Base-by-base conservation (phyloP, 2,329 filamentous ascomycete genomes). In the Xylariaceae sp. region DNA sequence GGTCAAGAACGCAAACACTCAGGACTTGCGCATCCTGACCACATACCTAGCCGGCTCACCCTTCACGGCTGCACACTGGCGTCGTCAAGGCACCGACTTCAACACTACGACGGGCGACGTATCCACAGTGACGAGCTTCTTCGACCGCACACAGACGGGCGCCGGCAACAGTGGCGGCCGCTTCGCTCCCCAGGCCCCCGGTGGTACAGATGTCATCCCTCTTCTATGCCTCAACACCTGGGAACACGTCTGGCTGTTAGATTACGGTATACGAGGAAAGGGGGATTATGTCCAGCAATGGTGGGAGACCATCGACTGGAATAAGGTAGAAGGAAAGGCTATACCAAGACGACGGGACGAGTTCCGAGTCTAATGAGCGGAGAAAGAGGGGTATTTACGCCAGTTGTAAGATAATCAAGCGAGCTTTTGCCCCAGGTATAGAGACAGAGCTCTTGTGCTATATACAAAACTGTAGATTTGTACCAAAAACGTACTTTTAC, bases 31-130 rank as follows among this genome's bases (percentile, higher is more conserved):
- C 69, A 84, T 99, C 70, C 82, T 99, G 56, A 83, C 87, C 67
- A 99, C 95, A 55, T 99, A 98, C 80, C 86, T 93, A 59, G 93
- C 94, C 56, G 95, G 95, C 56, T 91, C 90, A 6, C 95, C 95
- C 4, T 95, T 94, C 75, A 85, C 90, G 3, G 87, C 86, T 61
- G 94, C 93, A 29, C 91, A 96, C 78, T 91, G 88, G 80, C 87
- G 94, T 56, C 84, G 84, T 55, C 87, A 89, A 75, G 62, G 74
- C 39, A 73, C 84, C 60, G 90, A 95, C 75, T 87, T 90, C 81
- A 92, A 90, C 78, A 89, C 84, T 3, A 72, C 79, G 21, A 76
- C 79, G 60, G 71, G 74, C 62, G 68, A 73, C 50, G 71, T 71
- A 53, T 67, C 44, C 34, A 69, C 67, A 6, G 65, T 74, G 37